phyloP scores from a whole-genome alignment of 2,329 filamentous ascomycete genomes.

The Monilinia vaccinii-corymbosi region DNA sequence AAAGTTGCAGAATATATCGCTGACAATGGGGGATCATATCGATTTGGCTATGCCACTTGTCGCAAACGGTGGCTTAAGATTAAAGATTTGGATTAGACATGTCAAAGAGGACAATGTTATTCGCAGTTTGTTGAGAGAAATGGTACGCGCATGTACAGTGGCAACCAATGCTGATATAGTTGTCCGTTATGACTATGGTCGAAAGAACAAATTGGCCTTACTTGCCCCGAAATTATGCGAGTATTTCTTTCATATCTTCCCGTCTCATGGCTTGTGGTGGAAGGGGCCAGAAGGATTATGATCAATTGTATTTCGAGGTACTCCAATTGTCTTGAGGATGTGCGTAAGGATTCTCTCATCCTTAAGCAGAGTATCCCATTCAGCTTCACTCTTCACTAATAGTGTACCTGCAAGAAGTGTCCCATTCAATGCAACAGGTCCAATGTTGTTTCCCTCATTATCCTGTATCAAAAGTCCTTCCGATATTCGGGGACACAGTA shows the following conservation, averaged over 20 bases:
- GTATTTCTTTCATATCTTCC: background rate
- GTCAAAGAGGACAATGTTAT: background rate
- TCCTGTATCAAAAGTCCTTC: constrained; percentile 36
- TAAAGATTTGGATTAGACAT: constrained; percentile 9
- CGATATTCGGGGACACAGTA: constrained; percentile 43
- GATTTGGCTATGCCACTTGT: constrained; percentile 50
- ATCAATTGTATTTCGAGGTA: constrained; percentile 6
- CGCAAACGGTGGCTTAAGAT: constrained; percentile 47
- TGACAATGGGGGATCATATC: constrained; percentile 44
- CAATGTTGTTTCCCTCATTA: constrained; percentile 20
- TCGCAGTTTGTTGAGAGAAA: background rate
- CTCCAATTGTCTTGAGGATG: constrained; percentile 31
- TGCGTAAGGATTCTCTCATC: constrained; percentile 34
- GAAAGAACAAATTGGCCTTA: background rate
- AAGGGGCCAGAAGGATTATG: too few species aligned
- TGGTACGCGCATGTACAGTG: background rate
- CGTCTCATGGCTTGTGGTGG: background rate
- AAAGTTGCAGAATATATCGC: constrained; percentile 45
- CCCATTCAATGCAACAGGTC: constrained; percentile 42
- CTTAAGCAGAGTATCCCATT: constrained; percentile 45
- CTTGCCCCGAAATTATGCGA: background rate
- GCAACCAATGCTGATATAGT: background rate
- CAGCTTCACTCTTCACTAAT: constrained; percentile 48
- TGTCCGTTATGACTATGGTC: background rate
- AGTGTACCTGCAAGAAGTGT: constrained; percentile 56